phyloP scores from a whole-genome alignment of 768 basidiomycete species.

The Pholiota molesta region DNA sequence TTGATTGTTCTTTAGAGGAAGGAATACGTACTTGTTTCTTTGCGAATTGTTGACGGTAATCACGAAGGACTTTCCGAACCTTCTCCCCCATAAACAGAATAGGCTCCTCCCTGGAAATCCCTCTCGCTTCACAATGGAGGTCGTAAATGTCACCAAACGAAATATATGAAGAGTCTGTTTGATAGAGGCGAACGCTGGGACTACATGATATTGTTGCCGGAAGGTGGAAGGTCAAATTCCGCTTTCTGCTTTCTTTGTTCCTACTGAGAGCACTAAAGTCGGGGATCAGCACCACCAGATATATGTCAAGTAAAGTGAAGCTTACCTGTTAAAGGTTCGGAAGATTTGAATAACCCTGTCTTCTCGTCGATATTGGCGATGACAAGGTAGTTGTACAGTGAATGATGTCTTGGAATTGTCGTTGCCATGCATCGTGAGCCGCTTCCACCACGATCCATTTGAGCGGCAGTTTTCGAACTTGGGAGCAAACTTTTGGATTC shows the following conservation, averaged over 20 bases:
- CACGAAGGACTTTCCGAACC: conserved; percentile 67
- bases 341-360: conserved; percentile 91
- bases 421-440: conserved; percentile 87
- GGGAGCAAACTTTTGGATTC: conserved; percentile 88
- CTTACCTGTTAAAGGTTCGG: conserved; percentile 92
- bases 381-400: conserved; percentile 86
- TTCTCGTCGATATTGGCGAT: conserved; percentile 86
- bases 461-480: conserved; percentile 90
- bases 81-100: conserved; percentile 87
- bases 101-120: conserved; percentile 86
- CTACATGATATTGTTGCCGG: conserved; percentile 87
- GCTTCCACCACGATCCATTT: conserved; percentile 84
- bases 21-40: conserved; percentile 44
- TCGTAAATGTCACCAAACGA: conserved; percentile 95
- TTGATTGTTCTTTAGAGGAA: neutral
- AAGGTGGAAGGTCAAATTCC: conserved; percentile 90
- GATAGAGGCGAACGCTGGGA: conserved; percentile 81
- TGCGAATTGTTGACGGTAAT: conserved; percentile 55
- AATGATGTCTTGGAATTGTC: conserved; percentile 92
- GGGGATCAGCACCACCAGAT: neutral
- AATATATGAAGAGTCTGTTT: conserved; percentile 90
- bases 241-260: conserved; percentile 91
- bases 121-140: conserved; percentile 73
- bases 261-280: conserved; percentile 69
- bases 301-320: neutral